Conservation (phyloP, 2,329 filamentous ascomycete genomes). For the Neopestalotiopsis sp. region DNA sequence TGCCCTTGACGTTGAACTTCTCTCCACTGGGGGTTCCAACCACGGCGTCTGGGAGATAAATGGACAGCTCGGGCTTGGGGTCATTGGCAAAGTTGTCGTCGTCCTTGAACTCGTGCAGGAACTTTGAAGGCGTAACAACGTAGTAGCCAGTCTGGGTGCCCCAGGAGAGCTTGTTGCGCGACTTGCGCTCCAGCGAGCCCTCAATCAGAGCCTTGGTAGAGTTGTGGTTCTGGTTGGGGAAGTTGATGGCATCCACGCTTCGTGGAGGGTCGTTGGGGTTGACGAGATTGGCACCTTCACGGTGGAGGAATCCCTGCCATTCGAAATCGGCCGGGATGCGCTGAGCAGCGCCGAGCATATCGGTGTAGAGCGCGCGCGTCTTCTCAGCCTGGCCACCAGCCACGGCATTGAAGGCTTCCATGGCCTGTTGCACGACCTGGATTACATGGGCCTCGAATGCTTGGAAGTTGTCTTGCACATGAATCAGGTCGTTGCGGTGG, state of each 20-base stretch:
- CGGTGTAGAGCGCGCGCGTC: slow-evolving; percentile 78
- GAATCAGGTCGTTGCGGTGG: slow-evolving; percentile 87
- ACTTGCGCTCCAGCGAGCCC: slow-evolving; percentile 88
- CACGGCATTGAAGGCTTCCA: slow-evolving; percentile 84
- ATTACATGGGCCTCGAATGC: slow-evolving; percentile 88
- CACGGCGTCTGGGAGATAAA: slow-evolving; percentile 90
- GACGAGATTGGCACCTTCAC: slow-evolving; percentile 75
- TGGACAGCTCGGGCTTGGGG: slow-evolving; percentile 82
- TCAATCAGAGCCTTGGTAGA: slow-evolving; percentile 85
- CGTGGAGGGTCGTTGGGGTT: slow-evolving; percentile 78
- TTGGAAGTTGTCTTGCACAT: slow-evolving; percentile 89
- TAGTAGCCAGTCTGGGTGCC: slow-evolving; percentile 86
- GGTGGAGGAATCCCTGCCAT: slow-evolving; percentile 83
- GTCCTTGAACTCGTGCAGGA: slow-evolving; percentile 95
- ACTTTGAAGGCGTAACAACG: slow-evolving; percentile 86
- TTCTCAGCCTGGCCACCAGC: slow-evolving; percentile 83
- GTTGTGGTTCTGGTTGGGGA: slow-evolving; percentile 87
- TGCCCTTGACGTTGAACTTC: slow-evolving; percentile 96
- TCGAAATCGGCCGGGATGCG: slow-evolving; percentile 85
- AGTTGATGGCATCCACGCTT: slow-evolving; percentile 74
- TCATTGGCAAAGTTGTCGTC: slow-evolving; percentile 76
- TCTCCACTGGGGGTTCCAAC: slow-evolving; percentile 74
- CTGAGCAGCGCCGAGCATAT: slow-evolving; percentile 80
- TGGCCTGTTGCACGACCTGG: slow-evolving; percentile 78
- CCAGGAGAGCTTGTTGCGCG: slow-evolving; percentile 79